These are phyloP conservation scores for Claviceps pazoutovae DNA, from an alignment of 2,329 filamentous ascomycete species.

Conservation along the genomic window DNA sequence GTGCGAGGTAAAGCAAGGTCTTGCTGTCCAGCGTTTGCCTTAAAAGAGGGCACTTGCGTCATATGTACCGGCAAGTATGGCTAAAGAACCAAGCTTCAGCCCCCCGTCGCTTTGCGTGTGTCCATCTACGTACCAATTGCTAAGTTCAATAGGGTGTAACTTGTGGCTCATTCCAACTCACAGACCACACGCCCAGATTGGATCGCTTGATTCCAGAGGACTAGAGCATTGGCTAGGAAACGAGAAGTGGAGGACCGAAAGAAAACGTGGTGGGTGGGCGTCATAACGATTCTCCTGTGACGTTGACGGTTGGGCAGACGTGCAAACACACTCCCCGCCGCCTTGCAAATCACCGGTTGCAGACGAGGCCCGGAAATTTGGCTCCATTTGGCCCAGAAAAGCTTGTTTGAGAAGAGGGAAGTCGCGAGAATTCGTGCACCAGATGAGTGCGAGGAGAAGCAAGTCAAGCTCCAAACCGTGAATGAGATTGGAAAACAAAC, in stretches of 20 bases:
- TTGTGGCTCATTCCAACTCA: not conserved
- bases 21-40: not conserved
- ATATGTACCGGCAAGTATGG: constrained; percentile 1
- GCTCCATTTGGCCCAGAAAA: not conserved
- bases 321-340: not conserved
- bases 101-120: not conserved
- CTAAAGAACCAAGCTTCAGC: not conserved
- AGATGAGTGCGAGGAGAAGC: too few relatives aligned
- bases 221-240: constrained; percentile 1
- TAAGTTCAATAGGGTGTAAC: not conserved
- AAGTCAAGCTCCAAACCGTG: too few relatives aligned
- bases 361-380: not conserved
- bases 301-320: not conserved
- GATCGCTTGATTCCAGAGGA: not conserved
- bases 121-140: not conserved
- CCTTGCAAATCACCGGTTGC: not conserved
- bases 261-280: constrained; percentile 1
- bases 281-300: constrained; percentile 5
- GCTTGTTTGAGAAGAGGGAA: not conserved
- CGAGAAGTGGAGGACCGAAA: constrained; percentile 1
- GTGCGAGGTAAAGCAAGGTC: not conserved
- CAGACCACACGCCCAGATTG: not conserved
- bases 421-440: too few relatives aligned
- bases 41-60: constrained; percentile 2
- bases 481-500: too few relatives aligned